phyloP scores from a whole-genome alignment of 495 filamentous ascomycete species.

The Penicillium goetzii region DNA sequence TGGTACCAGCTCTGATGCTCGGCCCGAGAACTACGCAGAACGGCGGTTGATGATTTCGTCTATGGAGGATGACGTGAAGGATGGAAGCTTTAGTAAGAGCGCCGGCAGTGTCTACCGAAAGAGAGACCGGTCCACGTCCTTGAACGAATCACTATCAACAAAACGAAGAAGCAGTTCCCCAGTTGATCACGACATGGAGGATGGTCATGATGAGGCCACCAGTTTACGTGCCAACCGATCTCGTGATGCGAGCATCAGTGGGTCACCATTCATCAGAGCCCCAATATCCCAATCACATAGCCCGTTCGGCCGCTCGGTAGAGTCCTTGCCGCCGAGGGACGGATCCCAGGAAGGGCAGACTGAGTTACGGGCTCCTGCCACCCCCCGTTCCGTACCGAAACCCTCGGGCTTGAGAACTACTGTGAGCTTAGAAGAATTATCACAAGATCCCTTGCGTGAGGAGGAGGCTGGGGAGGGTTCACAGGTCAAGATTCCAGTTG shows the following conservation, averaged over 20 bases:
- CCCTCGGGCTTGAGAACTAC: slow-evolving; percentile 40
- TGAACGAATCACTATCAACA: slow-evolving; percentile 22
- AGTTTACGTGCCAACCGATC: slow-evolving; percentile 36
- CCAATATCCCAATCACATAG: slow-evolving; percentile 37
- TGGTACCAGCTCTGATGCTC: slow-evolving; percentile 17
- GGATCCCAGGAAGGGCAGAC: slow-evolving; percentile 34
- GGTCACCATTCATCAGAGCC: slow-evolving; percentile 47
- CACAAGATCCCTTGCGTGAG: slow-evolving; percentile 22
- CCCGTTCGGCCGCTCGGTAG: slow-evolving; percentile 40
- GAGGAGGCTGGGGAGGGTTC: slow-evolving; percentile 20
- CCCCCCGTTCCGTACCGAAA: slow-evolving; percentile 27
- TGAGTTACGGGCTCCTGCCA: slow-evolving; percentile 24
- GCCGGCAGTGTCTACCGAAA: slow-evolving; percentile 20
- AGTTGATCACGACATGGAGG: slow-evolving; percentile 22
- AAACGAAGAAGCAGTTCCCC: slow-evolving; percentile 29
- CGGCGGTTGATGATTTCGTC: slow-evolving; percentile 17
- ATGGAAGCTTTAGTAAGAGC: slow-evolving; percentile 11
- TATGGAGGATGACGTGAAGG: slow-evolving; percentile 17
- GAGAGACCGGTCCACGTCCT: slow-evolving; percentile 33
- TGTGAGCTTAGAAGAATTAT: slow-evolving; percentile 29
- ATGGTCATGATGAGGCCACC: slow-evolving; percentile 24
- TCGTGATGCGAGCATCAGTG: slow-evolving; percentile 46
- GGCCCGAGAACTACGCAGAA: slow-evolving; percentile 15
- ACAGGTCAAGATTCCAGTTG: slow-evolving; percentile 63
- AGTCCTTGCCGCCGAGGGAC: slow-evolving; percentile 35